phyloP scores from a whole-genome alignment of 768 basidiomycete species.

The Phylloporus rhodoxanthus region DNA sequence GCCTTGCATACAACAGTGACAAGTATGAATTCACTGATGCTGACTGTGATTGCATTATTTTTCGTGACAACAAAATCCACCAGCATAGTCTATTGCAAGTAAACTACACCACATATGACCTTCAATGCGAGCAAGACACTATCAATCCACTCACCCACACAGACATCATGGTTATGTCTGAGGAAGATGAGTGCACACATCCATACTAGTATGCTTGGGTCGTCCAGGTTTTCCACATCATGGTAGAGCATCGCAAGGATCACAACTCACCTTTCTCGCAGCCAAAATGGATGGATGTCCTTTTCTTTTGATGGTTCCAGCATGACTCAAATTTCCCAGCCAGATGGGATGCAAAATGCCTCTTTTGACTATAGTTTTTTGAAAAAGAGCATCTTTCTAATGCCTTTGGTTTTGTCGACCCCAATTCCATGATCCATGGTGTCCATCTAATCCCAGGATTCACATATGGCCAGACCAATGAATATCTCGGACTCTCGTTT shows the following conservation, averaged over 20 bases:
- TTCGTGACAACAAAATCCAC: slow-evolving; percentile 19
- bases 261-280: neutral
- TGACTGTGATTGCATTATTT: slow-evolving; percentile 18
- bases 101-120: slow-evolving; percentile 29
- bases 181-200: slow-evolving; percentile 23
- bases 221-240: slow-evolving; percentile 10
- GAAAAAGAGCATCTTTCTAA: neutral
- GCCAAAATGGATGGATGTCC: slow-evolving; percentile 30
- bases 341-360: slow-evolving; percentile 22
- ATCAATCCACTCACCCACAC: slow-evolving; percentile 30
- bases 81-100: slow-evolving; percentile 12
- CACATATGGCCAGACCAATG: slow-evolving; percentile 10
- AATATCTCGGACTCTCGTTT: neutral
- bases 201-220: no score
- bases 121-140: slow-evolving; percentile 30
- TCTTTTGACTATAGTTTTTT: neutral
- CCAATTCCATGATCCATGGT: slow-evolving; percentile 33
- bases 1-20: slow-evolving; percentile 16
- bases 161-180: slow-evolving; percentile 33
- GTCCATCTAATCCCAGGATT: slow-evolving; percentile 42
- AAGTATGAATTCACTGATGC: slow-evolving; percentile 17
- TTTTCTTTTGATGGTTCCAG: slow-evolving; percentile 40
- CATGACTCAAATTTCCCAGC: slow-evolving; percentile 17
- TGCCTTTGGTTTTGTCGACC: slow-evolving; percentile 45
- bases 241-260: neutral